These are phyloP conservation scores for Cytidiella melzeri DNA, from an alignment of 768 basidiomycete genomes.

Conservation along the genomic window DNA sequence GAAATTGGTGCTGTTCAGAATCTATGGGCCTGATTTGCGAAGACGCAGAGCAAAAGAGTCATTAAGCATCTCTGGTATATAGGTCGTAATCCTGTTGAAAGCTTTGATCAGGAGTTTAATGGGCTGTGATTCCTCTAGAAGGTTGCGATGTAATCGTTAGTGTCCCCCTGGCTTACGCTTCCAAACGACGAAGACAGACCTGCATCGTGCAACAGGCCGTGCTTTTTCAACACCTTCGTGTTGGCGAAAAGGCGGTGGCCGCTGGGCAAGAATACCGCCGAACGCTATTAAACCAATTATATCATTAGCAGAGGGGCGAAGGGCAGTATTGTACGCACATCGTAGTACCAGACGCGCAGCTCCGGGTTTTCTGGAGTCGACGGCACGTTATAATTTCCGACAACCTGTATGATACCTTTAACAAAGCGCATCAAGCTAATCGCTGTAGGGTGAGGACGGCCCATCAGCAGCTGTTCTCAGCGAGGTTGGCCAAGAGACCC, in stretches of 20 bases:
- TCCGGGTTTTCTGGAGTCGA: constrained; percentile 48
- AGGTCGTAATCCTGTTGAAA: constrained; percentile 3
- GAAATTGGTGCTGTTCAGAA: too few relatives aligned
- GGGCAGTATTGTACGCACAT: constrained; percentile 40
- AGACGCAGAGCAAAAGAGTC: neutral
- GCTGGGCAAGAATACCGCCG: neutral
- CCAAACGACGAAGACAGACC: neutral
- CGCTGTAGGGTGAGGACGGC: constrained; percentile 25
- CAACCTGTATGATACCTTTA: constrained; percentile 71
- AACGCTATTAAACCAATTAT: neutral
- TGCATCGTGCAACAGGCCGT: neutral
- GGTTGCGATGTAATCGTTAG: neutral
- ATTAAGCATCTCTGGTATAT: neutral
- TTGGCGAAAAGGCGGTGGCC: neutral
- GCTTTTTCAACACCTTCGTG: constrained; percentile 1
- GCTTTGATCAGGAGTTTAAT: constrained; percentile 7
- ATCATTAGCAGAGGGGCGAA: neutral
- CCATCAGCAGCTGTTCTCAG: neutral
- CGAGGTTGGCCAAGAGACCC: constrained; percentile 13
- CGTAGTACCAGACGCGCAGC: constrained; percentile 66
- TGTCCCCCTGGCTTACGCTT: neutral
- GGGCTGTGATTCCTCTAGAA: constrained; percentile 6
- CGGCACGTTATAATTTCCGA: constrained; percentile 57
- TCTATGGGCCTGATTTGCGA: neutral
- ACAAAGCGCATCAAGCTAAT: constrained; percentile 55